Evolutionary conservation across 2,329 filamentous ascomycete species (phyloP), one percentile per base, ranked within the genome.

Genomic region (Cladosporium halotolerans): DNA sequence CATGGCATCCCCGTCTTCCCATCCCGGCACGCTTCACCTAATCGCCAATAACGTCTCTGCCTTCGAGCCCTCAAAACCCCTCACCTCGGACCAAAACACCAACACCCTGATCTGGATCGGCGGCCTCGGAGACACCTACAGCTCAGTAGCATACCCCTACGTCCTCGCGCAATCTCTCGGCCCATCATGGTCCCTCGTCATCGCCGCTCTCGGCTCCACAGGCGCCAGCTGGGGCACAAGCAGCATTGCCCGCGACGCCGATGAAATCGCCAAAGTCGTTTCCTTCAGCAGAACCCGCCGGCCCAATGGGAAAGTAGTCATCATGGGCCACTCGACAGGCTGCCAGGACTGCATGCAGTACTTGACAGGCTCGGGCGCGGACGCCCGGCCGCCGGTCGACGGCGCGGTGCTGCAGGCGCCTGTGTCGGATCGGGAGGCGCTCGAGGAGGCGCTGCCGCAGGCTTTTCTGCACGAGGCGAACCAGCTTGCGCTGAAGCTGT

Each of bases 371-470:
- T 46, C 54, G 14, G 58, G 57, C 10, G 56, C 57, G 7, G 61
- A 60, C 16, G 69, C 70, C 39, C 71, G 79, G 10, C 79, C 81
- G 0, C 72, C 54, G 0, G 72, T 95, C 1, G 82, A 93, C 55
- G 90, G 86, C 34, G 84, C 83, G 45, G 85, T 96, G 42, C 72
- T 96, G 52, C 90, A 95, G 68, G 89, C 85, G 0, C 84, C 88
- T 0, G 84, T 91, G 3, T 88, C 83, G 1, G 89, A 96, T 67
- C 78, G 89, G 31, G 85, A 95, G 66, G 80, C 78, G 0, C 63
- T 86, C 9, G 70, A 70, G 2, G 64, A 72, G 3, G 64, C 78
- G 6, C 70, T 81, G 46, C 66, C 68, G 1, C 62, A 73, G 4
- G 70, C 75, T 5, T 60, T 66, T 31, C 70, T 80, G 56, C 70